Percentiles rank a stretch among this genome's conserved stretches.
These are phyloP conservation scores for Clonostachys byssicola DNA, from an alignment of 2,329 filamentous ascomycete genomes.

Conservation along the genomic window DNA sequence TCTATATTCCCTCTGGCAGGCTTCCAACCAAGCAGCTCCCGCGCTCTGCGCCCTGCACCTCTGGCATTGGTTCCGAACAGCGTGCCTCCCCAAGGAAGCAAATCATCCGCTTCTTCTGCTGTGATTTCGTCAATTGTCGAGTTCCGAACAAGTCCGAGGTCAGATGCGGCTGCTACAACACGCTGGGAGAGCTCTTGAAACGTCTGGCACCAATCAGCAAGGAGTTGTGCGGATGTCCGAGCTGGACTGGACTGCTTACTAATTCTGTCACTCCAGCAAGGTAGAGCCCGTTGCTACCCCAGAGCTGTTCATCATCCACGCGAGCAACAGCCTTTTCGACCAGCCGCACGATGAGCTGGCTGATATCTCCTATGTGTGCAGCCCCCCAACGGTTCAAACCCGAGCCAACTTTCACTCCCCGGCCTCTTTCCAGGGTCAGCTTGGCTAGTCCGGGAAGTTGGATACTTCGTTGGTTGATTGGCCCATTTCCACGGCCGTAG, in stretches of 20 bases:
- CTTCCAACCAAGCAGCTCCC: slow-evolving; percentile 49
- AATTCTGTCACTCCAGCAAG: slow-evolving; percentile 19
- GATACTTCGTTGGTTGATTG: slow-evolving; percentile 31
- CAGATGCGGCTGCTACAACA: slow-evolving; percentile 15
- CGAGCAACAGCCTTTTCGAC: slow-evolving; percentile 18
- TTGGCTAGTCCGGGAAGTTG: slow-evolving; percentile 30
- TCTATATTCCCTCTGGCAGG: too few relatives aligned
- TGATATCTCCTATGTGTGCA: slow-evolving; percentile 26
- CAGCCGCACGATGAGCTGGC: slow-evolving; percentile 18
- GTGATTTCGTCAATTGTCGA: slow-evolving; percentile 18
- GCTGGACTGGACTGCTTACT: slow-evolving; percentile 9
- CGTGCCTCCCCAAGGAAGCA: slow-evolving; percentile 36
- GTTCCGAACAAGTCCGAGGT: slow-evolving; percentile 14
- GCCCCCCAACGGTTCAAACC: slow-evolving; percentile 27
- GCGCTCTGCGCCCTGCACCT: slow-evolving; percentile 43
- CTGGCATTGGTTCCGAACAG: slow-evolving; percentile 56
- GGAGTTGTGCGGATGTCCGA: neutral
- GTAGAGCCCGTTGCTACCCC: slow-evolving; percentile 33
- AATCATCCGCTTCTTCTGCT: slow-evolving; percentile 35
- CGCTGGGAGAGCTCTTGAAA: slow-evolving; percentile 22
- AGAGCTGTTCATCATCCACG: slow-evolving; percentile 13
- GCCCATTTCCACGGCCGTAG: slow-evolving; percentile 30
- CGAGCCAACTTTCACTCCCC: slow-evolving; percentile 22
- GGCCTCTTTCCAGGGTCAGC: slow-evolving; percentile 21
- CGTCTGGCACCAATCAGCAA: slow-evolving; percentile 6